Base-by-base conservation (phyloP, 2,329 filamentous ascomycete genomes). In the Botrytis porri region DNA sequence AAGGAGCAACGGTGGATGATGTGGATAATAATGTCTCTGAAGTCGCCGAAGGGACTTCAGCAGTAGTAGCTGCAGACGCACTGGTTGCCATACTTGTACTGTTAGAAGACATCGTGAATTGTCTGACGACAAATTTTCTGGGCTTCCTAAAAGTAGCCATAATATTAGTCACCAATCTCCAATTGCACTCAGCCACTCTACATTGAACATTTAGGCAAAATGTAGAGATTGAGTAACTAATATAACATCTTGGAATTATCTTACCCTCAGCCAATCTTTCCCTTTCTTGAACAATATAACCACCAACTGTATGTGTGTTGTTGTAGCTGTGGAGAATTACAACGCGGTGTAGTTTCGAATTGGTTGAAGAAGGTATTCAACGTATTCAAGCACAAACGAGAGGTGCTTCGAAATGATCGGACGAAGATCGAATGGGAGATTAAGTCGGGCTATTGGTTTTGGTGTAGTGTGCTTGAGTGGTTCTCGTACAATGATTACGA, bases 51-150 rank as follows among this genome's bases (percentile, higher is more conserved):
- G 75, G 54, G 70, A 73, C 62, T 65, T 60, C 43, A 51, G 71
- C 14, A 43, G 73, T 64, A 61, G 76, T 69, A 37, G 73, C 43
- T 65, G 69, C 60, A 61, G 48, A 63, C 48, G 59, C 72, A 73
- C 65, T 72, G 75, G 77, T 70, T 60, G 77, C 71, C 69, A 79
- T 77, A 75, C 78, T 78, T 73, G 76, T 77, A 74, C 77, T 76
- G 74, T 78, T 80, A 43, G 74, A 71, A 73, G 76, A 74, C 71
- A 79, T 78, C 25, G 74, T 76, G 77, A 76, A 80, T 60, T 76
- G 76, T 61, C 75, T 77, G 64, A 75, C 74, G 43, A 73, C 70
- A 35, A 77, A 71, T 60, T 63, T 72, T 74, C 66, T 59, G 10
- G 75, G 69, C 66, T 71, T 64, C 73, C 75, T 77, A 66, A 59